Conservation (phyloP, 2,329 filamentous ascomycete genomes). For the Torrubiellomyces zombiae region DNA sequence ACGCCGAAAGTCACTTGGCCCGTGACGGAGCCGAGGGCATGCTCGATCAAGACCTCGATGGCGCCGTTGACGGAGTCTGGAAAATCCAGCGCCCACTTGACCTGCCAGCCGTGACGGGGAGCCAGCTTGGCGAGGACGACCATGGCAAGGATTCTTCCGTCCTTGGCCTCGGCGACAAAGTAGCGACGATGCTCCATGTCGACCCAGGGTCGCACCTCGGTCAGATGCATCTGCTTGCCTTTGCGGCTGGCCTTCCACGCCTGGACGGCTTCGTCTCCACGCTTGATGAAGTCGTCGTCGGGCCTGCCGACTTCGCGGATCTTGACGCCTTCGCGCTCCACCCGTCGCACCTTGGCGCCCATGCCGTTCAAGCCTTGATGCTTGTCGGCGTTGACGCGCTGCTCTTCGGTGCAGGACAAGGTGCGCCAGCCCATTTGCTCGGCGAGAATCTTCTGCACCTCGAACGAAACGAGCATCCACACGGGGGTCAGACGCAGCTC, state of each 20-base stretch:
- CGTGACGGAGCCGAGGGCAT: constrained; percentile 38
- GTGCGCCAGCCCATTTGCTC: constrained; percentile 74
- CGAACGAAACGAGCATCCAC: constrained; percentile 75
- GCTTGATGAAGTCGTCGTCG: constrained; percentile 52
- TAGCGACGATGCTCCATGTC: constrained; percentile 73
- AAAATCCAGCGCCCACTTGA: constrained; percentile 94
- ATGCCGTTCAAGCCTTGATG: constrained; percentile 40
- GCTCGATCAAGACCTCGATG: constrained; percentile 68
- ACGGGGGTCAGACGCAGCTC: constrained; percentile 58
- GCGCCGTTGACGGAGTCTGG: constrained; percentile 70
- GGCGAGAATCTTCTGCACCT: constrained; percentile 65
- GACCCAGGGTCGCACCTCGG: constrained; percentile 78
- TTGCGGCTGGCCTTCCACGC: constrained; percentile 71
- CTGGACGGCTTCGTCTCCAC: constrained; percentile 55
- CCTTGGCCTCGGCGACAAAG: constrained; percentile 62
- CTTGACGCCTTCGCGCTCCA: constrained; percentile 71
- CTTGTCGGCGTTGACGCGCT: constrained; percentile 66
- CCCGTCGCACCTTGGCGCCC: constrained; percentile 61
- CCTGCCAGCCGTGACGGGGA: constrained; percentile 73
- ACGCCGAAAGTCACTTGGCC: constrained; percentile 69
- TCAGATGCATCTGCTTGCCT: constrained; percentile 75
- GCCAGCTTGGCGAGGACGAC: constrained; percentile 72
- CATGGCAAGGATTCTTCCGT: constrained; percentile 57
- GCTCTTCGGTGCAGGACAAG: constrained; percentile 74
- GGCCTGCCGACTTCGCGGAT: constrained; percentile 54